Evolutionary conservation across 139 green algal species (phyloP), one percentile per base, ranked within the genome.

Genomic region (Chlorella sp.): DNA sequence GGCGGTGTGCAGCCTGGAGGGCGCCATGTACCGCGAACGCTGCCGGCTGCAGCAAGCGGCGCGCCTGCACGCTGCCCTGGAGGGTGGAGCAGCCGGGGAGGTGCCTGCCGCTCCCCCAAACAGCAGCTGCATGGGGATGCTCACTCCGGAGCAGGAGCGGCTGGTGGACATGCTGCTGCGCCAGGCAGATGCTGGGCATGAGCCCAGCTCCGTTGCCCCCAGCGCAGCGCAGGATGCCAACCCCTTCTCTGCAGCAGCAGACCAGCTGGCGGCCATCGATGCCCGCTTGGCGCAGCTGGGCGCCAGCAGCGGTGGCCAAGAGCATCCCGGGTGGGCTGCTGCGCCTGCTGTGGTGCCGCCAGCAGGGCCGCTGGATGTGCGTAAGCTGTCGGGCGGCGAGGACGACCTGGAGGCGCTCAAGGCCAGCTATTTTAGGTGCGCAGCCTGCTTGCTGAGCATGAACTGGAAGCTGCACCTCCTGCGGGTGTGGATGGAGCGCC

Each of bases 251-350:
- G 26, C 56, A 1, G 32, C 3, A 1, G 32, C 38, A 21, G 32
- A 6, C 2, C 34, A 81, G 51, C 75, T 81, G 34, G 75, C 23
- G 5, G 75, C 56, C 25, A 32, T 81, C 47, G 75, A 81, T n/a
- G 56, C 75, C 2, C 51, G 69, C 55, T 56, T 81, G 55, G 75
- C 34, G 3, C 21, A 36, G 1, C 55, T 81, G 55, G 15, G 3
- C 44, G 56, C 56, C 3, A 30, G 30, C 23, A 34, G 23, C 9
- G 21, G 13, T 1, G 23, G 20, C 30, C 67, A 7, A 32, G n/a
- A 56, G 75, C n/a, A 17, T 16, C 23, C 11, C 3, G 26, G 28
- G 36, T 25, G 36, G 21, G 67, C 67, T 41, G 41, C 25, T 38
- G 39, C 17, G 71, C 25, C 57, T 34, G 41, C 71, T 38, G 71